Percentiles rank a stretch among this genome's conserved stretches.
phyloP scores from a whole-genome alignment of 176 grass and related monocot species.

The Luzula sylvatica region DNA sequence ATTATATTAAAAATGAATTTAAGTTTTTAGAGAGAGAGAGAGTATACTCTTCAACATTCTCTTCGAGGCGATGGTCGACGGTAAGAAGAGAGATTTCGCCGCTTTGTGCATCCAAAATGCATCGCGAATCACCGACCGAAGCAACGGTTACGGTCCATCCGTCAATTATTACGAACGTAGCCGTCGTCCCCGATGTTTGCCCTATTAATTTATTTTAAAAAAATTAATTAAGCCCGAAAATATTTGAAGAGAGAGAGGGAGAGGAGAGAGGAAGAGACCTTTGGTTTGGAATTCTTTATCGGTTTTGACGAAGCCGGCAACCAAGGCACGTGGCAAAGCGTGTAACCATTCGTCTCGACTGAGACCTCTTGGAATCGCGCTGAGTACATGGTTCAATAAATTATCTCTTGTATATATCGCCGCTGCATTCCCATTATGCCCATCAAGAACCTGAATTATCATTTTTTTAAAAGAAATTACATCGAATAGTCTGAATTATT shows the following conservation, averaged over 20 bases:
- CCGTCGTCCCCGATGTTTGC: slow-evolving; percentile 91
- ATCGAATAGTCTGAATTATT: slow-evolving; percentile 1
- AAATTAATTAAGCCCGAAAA: not conserved
- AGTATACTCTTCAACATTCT: slow-evolving; percentile 93
- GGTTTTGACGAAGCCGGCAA: slow-evolving; percentile 78
- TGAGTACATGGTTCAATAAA: slow-evolving; percentile 74
- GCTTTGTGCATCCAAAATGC: slow-evolving; percentile 81
- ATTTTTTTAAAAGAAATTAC: not conserved
- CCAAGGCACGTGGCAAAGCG: slow-evolving; percentile 57
- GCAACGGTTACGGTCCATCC: slow-evolving; percentile 94
- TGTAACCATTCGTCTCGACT: slow-evolving; percentile 83
- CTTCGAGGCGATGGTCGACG: slow-evolving; percentile 90
- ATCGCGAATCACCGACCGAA: slow-evolving; percentile 87
- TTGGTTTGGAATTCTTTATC: slow-evolving; percentile 88
- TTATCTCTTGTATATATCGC: slow-evolving; percentile 96
- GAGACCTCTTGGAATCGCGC: slow-evolving; percentile 54
- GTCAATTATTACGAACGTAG: slow-evolving; percentile 91
- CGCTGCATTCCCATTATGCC: slow-evolving; percentile 82
- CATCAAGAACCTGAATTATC: slow-evolving; percentile 63
- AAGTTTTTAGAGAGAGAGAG: not conserved
- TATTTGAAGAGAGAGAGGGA: not conserved
- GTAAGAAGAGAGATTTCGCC: slow-evolving; percentile 75
- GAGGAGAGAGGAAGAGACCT: slow-evolving; percentile 31
- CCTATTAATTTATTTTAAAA: slow-evolving; percentile 41
- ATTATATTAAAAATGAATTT: not conserved